phyloP scores from a whole-genome alignment of 1,139 yeast genomes.

The Casaregolazyma suthepensis region DNA sequence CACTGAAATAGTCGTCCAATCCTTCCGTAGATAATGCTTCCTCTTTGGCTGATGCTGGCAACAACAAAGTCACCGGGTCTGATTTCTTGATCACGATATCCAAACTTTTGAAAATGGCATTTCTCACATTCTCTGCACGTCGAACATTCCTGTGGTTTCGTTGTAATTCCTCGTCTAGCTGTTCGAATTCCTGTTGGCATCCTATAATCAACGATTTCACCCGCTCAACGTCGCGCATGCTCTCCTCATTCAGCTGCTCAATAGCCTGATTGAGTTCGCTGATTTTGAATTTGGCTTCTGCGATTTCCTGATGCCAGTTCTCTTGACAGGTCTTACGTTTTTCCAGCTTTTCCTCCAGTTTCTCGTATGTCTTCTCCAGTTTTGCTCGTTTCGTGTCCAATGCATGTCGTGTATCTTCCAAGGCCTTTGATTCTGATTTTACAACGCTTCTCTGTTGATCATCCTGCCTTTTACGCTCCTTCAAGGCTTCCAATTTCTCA shows the following conservation, averaged over 20 bases:
- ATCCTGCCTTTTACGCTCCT: slow-evolving; percentile 42
- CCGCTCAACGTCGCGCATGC: slow-evolving; percentile 12
- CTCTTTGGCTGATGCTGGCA: slow-evolving; percentile 20
- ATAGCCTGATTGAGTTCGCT: slow-evolving; percentile 16
- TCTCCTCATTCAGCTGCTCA: slow-evolving; percentile 14
- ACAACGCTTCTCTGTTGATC: slow-evolving; percentile 45
- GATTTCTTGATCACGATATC: slow-evolving; percentile 18
- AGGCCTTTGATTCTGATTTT: slow-evolving; percentile 43
- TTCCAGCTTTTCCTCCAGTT: slow-evolving; percentile 22
- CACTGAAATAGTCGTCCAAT: slow-evolving; percentile 19
- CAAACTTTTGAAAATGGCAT: slow-evolving; percentile 19
- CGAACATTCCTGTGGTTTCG: slow-evolving; percentile 20
- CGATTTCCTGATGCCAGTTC: slow-evolving; percentile 21
- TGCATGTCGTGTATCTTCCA: slow-evolving; percentile 40
- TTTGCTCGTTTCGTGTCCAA: slow-evolving; percentile 34
- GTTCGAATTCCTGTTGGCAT: slow-evolving; percentile 26
- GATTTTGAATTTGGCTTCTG: slow-evolving; percentile 15
- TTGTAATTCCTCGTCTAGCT: slow-evolving; percentile 39
- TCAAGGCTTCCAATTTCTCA: slow-evolving; percentile 39
- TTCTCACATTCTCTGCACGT: slow-evolving; percentile 18
- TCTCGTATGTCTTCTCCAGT: slow-evolving; percentile 24
- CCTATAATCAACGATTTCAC: slow-evolving; percentile 14
- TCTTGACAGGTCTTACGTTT: slow-evolving; percentile 17
- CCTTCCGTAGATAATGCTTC: slow-evolving; percentile 20
- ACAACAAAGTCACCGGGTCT: slow-evolving; percentile 22